A percentile compares a stretch with the other conserved stretches of the same genome.
Conservation (phyloP, 2,329 filamentous ascomycete species). For the Dactylellina cionopaga region DNA sequence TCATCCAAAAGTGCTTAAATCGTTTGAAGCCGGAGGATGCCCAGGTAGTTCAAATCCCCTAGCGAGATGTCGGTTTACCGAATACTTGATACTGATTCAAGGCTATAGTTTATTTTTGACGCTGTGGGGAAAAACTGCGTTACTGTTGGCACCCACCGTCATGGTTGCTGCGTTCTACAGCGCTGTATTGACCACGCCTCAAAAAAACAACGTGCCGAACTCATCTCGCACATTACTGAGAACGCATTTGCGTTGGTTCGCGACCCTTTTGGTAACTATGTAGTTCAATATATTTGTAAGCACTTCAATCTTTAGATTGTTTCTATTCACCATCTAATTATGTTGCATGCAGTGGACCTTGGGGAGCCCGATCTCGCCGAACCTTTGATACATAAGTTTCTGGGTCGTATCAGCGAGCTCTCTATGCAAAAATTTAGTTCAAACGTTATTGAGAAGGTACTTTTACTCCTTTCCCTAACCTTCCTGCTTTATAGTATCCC, state of each 20-base stretch:
- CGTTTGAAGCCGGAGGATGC: constrained; percentile 85
- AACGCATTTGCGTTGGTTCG: constrained; percentile 91
- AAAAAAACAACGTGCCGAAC: constrained; percentile 84
- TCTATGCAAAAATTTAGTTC: constrained; percentile 99
- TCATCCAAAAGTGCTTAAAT: constrained; percentile 98
- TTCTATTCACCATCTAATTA: not conserved
- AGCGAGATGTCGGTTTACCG: not conserved
- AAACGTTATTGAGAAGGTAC: constrained; percentile 96
- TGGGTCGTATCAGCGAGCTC: constrained; percentile 73
- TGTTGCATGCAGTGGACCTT: constrained; percentile 72
- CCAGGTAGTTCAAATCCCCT: constrained; percentile 62
- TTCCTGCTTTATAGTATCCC: not conserved
- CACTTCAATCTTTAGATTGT: not conserved
- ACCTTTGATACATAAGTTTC: constrained; percentile 83
- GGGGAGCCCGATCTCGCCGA: constrained; percentile 88
- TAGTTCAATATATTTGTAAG: constrained; percentile 88
- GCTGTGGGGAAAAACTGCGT: constrained; percentile 88
- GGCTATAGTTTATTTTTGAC: constrained; percentile 82
- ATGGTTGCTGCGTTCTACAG: constrained; percentile 97
- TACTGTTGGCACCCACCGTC: constrained; percentile 92
- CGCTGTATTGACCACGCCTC: constrained; percentile 97
- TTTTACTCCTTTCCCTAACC: constrained; percentile 52
- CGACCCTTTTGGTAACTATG: constrained; percentile 98
- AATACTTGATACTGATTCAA: constrained; percentile 30
- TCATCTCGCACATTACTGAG: constrained; percentile 86